Conservation (phyloP, 495 filamentous ascomycete genomes). For the Penicillium salamii region DNA sequence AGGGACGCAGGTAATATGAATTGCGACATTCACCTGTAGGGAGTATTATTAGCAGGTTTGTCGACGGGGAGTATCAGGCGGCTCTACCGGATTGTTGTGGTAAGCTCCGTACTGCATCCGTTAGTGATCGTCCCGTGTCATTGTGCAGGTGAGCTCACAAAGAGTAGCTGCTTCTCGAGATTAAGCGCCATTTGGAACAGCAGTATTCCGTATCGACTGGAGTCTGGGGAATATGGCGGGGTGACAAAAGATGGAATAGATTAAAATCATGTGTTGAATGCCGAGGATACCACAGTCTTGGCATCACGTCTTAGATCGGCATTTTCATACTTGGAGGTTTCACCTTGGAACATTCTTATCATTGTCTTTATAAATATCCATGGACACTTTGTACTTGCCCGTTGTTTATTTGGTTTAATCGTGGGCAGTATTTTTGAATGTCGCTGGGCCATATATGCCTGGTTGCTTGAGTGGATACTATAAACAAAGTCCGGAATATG, state of each 20-base stretch:
- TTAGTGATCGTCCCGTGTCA: conserved; percentile 17
- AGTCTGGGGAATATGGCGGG: conserved; percentile 3
- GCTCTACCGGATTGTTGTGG: conserved; percentile 74
- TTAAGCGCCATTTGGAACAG: conserved; percentile 63
- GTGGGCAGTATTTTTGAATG: too few relatives aligned
- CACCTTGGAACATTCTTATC: too few relatives aligned
- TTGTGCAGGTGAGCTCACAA: conserved; percentile 52
- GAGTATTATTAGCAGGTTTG: background rate
- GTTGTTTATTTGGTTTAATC: too few relatives aligned
- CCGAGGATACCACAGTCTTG: conserved; percentile 1
- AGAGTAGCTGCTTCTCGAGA: conserved; percentile 74
- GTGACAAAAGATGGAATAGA: conserved; percentile 6
- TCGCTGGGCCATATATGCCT: too few relatives aligned
- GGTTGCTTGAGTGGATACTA: too few relatives aligned
- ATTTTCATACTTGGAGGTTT: too few relatives aligned
- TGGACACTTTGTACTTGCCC: too few relatives aligned
- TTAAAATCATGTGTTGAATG: background rate
- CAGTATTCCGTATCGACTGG: too few relatives aligned
- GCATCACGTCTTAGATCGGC: conserved; percentile 8
- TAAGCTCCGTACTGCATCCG: conserved; percentile 83
- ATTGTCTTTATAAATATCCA: too few relatives aligned
- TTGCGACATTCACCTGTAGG: conserved; percentile 77
- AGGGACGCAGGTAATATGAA: conserved; percentile 90
- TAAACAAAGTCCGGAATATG: too few relatives aligned
- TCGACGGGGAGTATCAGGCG: background rate